Evolutionary conservation across 768 basidiomycete genomes (phyloP).

Genomic region (Mycena crocata): DNA sequence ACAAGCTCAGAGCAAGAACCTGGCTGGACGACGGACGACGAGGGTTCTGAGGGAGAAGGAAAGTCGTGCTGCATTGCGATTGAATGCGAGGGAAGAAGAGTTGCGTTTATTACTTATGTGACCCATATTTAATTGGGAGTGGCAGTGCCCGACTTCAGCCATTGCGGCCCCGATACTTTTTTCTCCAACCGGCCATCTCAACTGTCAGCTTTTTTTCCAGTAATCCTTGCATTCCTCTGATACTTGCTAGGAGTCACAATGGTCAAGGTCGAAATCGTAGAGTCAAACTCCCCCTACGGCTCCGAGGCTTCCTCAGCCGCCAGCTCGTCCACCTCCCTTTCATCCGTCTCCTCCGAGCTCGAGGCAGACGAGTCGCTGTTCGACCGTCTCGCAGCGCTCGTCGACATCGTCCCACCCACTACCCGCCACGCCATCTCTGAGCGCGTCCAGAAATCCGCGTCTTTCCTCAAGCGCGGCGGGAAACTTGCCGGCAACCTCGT

Average conservation of each 20-base stretch:
- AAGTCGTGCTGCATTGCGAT: slow-evolving; percentile 29
- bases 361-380: slow-evolving; percentile 84
- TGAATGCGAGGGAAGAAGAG: slow-evolving; percentile 32
- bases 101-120: slow-evolving; percentile 32
- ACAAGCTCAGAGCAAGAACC: background rate
- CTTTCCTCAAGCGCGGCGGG: slow-evolving; percentile 73
- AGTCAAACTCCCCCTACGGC: slow-evolving; percentile 85
- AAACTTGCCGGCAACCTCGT: slow-evolving; percentile 88
- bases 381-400: slow-evolving; percentile 91
- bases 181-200: no score
- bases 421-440: slow-evolving; percentile 83
- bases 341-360: slow-evolving; percentile 79
- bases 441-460: slow-evolving; percentile 68
- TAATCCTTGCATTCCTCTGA: no score
- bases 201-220: no score
- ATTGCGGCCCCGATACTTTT: background rate
- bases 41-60: slow-evolving; percentile 27
- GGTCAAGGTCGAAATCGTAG: slow-evolving; percentile 95
- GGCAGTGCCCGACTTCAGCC: background rate
- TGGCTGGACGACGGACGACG: slow-evolving; percentile 29
- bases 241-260: no score
- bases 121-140: slow-evolving; percentile 37
- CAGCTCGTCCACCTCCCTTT: slow-evolving; percentile 78
- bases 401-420: slow-evolving; percentile 94
- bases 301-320: slow-evolving; percentile 82